A percentile compares a stretch with the other conserved stretches of the same genome.
phyloP scores from a whole-genome alignment of 805 yeast genomes.

The Kockiozyma suomiensis region DNA sequence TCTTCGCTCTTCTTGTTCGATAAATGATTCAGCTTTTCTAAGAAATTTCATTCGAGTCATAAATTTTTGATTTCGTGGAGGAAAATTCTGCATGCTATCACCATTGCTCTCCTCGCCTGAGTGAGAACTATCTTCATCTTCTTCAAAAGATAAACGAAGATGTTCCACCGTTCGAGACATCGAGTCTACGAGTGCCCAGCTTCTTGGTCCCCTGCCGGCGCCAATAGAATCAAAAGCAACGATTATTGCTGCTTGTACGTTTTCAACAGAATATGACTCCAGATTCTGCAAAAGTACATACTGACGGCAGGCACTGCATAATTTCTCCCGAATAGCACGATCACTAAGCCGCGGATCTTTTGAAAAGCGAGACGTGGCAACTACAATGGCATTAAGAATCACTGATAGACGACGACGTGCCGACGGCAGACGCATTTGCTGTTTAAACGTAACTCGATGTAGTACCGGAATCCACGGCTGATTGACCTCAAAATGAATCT shows the following conservation, averaged over 20 bases:
- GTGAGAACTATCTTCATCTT: conserved; percentile 1
- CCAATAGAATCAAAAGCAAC: conserved; percentile 21
- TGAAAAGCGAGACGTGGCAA: conserved; percentile 6
- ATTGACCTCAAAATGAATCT: conserved; percentile 9
- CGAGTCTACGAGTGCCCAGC: conserved; percentile 20
- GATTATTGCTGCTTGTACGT: conserved; percentile 18
- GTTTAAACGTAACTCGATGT: conserved; percentile 1
- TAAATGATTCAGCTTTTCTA: conserved; percentile 7
- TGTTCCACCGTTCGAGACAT: conserved; percentile 23
- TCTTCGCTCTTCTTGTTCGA: conserved; percentile 16
- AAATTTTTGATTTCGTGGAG: conserved; percentile 2
- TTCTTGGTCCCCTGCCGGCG: conserved; percentile 15
- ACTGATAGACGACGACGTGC: not conserved
- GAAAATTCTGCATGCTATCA: not conserved
- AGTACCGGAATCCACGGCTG: conserved; percentile 25
- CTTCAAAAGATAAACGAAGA: conserved; percentile 14
- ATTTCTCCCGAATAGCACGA: not conserved
- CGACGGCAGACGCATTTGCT: not conserved
- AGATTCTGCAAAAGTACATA: conserved; percentile 7
- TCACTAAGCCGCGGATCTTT: conserved; percentile 11
- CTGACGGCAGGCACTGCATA: conserved; percentile 16
- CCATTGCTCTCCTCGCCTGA: not conserved
- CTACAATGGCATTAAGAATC: conserved; percentile 14
- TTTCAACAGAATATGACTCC: conserved; percentile 17
- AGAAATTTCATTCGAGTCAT: conserved; percentile 20